A percentile compares a stretch with the other conserved stretches of the same genome.
Conservation (phyloP, 495 filamentous ascomycete species). For the Corynascus novoguineensis region DNA sequence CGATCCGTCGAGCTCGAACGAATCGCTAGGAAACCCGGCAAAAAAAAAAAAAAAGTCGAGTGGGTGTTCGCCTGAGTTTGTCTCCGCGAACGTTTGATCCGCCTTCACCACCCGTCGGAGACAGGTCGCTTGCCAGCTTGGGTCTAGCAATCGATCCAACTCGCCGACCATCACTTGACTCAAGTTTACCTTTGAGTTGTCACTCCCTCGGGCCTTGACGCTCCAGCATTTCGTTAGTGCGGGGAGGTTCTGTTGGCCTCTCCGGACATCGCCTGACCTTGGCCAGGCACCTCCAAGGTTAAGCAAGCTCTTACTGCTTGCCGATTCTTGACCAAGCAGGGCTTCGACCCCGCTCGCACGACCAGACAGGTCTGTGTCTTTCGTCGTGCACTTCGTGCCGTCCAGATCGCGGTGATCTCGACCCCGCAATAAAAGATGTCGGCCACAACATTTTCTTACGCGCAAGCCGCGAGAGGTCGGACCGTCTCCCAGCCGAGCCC, state of each 20-base stretch:
- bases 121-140: neutral
- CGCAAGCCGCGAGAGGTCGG: slow-evolving; percentile 83
- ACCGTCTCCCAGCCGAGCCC: slow-evolving; percentile 56
- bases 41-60: neutral
- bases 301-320: slow-evolving; percentile 8
- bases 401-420: neutral
- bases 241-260: slow-evolving; percentile 27
- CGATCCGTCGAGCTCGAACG: slow-evolving; percentile 8
- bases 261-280: slow-evolving; percentile 29
- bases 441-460: slow-evolving; percentile 73
- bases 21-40: neutral
- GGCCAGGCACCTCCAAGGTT: slow-evolving; percentile 15
- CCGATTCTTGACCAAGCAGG: slow-evolving; percentile 4
- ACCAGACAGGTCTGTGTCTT: neutral
- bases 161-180: slow-evolving; percentile 4
- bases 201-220: slow-evolving; percentile 5
- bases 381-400: neutral
- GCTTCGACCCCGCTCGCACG: neutral
- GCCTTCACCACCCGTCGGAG: neutral
- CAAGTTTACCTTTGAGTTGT: neutral
- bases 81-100: neutral
- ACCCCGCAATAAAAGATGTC: slow-evolving; percentile 24
- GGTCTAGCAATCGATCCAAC: neutral
- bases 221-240: slow-evolving; percentile 19
- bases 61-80: neutral